Base-by-base conservation (phyloP, 169 alveolate species). In the Neospora caninum region DNA sequence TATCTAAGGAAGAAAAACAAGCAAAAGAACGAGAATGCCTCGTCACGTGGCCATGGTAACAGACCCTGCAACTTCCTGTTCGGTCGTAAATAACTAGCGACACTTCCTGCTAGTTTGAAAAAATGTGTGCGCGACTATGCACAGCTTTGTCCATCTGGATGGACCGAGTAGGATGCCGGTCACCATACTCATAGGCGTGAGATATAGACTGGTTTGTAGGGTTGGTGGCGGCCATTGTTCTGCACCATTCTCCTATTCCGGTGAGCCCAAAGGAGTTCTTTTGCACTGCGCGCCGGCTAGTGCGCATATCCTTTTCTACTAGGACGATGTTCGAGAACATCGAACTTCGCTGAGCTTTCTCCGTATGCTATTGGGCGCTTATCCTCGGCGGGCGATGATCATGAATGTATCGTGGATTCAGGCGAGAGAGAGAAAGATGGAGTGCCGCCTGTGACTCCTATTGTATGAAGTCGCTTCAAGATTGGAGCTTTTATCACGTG, bases 21-120 rank as follows among this genome's bases (percentile, higher is more conserved):
- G 18, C 54, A 42, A 82, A 43, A 42, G 89, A 82, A 31, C 53
- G 53, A 38, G 89, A 42, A 38, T 82, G 89, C 67, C 67, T 82
- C 43, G 36, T 82, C 13, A 42, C 69, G 9, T 82, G 89, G 89
- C 89, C 89, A 41, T 82, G 89, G 89, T 82, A 82, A 64, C n/a
- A 27, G n/a, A 16, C 4, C 73, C 7, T 27, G 73, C 34, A 0
- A 27, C 73, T 22, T n/a, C 25, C 45, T 34, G 84, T 49, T 7
- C 58, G n/a, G 43, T 31, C 10, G 39, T 22, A 73, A 36, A 31
- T n/a, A 13, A 18, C 42, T 31, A 41, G 43, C 0, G 84, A 31
- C 39, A 36, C 42, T 22, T 0, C 0, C 10, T 20, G 42, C 22
- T 31, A 82, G 89, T 34, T 42, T 82, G 29, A 38, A 42, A 20